These are phyloP conservation scores for Botrytis porri DNA, from an alignment of 2,329 filamentous ascomycete genomes.

Conservation along the genomic window DNA sequence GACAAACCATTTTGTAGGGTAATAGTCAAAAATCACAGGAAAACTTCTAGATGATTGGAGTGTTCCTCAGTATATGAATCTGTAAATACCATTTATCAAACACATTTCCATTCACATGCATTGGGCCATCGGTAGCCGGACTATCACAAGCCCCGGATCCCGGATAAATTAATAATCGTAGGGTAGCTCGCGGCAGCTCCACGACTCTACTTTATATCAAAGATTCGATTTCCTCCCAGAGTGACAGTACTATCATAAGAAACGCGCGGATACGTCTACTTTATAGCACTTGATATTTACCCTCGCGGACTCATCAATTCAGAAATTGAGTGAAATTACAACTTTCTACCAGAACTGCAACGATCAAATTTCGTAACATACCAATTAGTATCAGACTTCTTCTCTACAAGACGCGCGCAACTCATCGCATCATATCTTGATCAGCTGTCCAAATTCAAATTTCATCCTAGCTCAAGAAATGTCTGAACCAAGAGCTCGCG, in stretches of 20 bases:
- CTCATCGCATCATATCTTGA: background rate
- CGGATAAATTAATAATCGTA: background rate
- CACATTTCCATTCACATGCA: slow-evolving; percentile 20
- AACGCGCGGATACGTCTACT: background rate
- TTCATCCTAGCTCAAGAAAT: background rate
- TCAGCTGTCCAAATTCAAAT: background rate
- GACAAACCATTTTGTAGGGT: slow-evolving; percentile 9
- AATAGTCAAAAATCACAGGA: background rate
- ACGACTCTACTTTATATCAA: background rate
- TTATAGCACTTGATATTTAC: background rate
- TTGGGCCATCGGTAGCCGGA: slow-evolving; percentile 1
- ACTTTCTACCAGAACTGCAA: background rate
- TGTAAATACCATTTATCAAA: background rate
- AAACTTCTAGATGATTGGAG: too few relatives aligned
- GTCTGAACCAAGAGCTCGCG: slow-evolving; percentile 75
- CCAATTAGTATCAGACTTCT: background rate
- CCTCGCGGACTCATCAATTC: too few relatives aligned
- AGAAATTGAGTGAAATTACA: background rate
- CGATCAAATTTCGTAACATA: background rate
- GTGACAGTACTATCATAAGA: background rate
- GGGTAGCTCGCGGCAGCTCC: background rate
- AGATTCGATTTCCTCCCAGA: background rate
- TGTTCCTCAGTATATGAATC: background rate
- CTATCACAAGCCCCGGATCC: background rate
- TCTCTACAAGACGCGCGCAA: background rate